Percentiles rank a stretch among this genome's conserved stretches.
phyloP scores from a whole-genome alignment of 345 rosid genomes.

The Streptanthus diversifolius region DNA sequence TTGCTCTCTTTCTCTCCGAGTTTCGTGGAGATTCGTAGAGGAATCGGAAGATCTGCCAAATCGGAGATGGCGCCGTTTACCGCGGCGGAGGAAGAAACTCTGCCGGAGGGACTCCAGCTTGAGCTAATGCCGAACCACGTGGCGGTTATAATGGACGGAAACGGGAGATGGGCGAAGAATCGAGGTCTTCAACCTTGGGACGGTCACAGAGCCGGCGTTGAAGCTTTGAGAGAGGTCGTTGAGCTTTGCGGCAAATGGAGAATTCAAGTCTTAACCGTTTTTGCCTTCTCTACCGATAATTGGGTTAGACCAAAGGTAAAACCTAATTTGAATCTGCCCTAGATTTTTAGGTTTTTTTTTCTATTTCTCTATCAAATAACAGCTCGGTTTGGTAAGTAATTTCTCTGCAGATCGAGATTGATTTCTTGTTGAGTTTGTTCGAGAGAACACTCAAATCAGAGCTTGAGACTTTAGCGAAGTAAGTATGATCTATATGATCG shows the following conservation, averaged over 20 bases:
- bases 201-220: constrained; percentile 69
- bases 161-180: constrained; percentile 66
- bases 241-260: constrained; percentile 59
- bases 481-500: not conserved
- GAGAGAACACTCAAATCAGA: constrained; percentile 47
- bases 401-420: constrained; percentile 57
- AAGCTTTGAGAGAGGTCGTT: constrained; percentile 52
- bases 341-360: not conserved
- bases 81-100: constrained; percentile 18
- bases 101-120: constrained; percentile 47
- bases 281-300: constrained; percentile 77
- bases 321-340: not conserved
- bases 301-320: constrained; percentile 71
- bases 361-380: no score
- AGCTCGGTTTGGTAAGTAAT: not conserved
- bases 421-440: constrained; percentile 62
- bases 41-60: constrained; percentile 15
- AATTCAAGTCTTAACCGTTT: constrained; percentile 65
- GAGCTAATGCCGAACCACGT: constrained; percentile 73
- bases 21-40: not conserved
- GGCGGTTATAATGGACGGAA: constrained; percentile 85
- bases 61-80: constrained; percentile 19
- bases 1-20: not conserved
- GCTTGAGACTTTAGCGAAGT: constrained; percentile 45
- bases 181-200: constrained; percentile 46